Conservation (phyloP, 805 yeast genomes). For the Candida takata region DNA sequence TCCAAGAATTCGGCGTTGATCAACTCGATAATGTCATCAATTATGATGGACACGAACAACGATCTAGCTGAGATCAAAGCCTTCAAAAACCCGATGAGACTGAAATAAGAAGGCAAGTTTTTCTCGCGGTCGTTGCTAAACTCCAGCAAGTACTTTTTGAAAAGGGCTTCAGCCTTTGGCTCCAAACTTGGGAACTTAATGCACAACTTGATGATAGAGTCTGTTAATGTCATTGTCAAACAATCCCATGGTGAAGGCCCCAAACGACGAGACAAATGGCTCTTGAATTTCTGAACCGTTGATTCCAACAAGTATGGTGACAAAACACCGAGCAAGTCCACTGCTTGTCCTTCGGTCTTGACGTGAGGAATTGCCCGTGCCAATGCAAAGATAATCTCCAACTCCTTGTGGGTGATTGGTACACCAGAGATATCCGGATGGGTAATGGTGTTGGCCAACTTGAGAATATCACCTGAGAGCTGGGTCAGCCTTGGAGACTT, state of each 20-base stretch:
- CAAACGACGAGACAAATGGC: constrained; percentile 27
- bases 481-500: too few relatives aligned
- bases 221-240: constrained; percentile 29
- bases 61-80: constrained; percentile 22
- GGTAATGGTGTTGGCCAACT: constrained; percentile 13
- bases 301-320: constrained; percentile 42
- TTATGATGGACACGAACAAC: constrained; percentile 15
- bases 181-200: constrained; percentile 24
- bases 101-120: constrained; percentile 23
- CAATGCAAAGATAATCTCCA: constrained; percentile 48
- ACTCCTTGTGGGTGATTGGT: constrained; percentile 38
- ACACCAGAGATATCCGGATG: constrained; percentile 14
- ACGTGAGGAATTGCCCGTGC: constrained; percentile 29
- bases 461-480: constrained; percentile 15
- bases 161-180: constrained; percentile 13
- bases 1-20: constrained; percentile 14
- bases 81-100: constrained; percentile 32
- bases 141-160: constrained; percentile 22
- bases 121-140: constrained; percentile 10
- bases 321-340: constrained; percentile 33
- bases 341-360: constrained; percentile 31
- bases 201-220: constrained; percentile 23
- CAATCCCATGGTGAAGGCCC: constrained; percentile 34
- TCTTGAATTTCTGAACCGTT: constrained; percentile 42
- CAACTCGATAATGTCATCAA: constrained; percentile 21